Evolutionary conservation across 768 basidiomycete genomes (phyloP).

Genomic region (Lactarius pseudohatsudake): DNA sequence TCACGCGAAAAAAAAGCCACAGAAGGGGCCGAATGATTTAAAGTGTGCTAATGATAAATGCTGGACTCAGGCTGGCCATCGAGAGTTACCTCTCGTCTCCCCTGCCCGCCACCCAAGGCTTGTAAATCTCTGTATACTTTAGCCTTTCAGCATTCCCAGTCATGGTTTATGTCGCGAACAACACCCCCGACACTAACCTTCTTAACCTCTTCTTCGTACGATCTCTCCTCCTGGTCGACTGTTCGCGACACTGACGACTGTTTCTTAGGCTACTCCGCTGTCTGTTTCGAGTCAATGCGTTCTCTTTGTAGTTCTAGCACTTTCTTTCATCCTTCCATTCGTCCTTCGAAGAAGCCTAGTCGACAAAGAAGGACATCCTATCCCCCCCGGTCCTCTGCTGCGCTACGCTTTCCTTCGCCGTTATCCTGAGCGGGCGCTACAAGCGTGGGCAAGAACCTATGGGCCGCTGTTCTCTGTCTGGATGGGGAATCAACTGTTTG

Average conservation of each 20-base stretch:
- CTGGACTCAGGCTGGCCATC: neutral
- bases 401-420: slow-evolving; percentile 41
- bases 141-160: neutral
- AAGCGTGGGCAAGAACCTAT: slow-evolving; percentile 44
- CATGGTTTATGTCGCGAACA: slow-evolving; percentile 13
- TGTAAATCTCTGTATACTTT: slow-evolving; percentile 17
- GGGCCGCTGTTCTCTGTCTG: slow-evolving; percentile 47
- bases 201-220: slow-evolving; percentile 10
- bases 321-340: slow-evolving; percentile 23
- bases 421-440: slow-evolving; percentile 45
- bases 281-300: neutral
- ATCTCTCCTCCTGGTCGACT: neutral
- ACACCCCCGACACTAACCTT: slow-evolving; percentile 3
- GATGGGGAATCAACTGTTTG: slow-evolving; percentile 49
- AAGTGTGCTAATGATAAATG: neutral
- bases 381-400: slow-evolving; percentile 32
- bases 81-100: neutral
- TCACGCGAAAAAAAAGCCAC: neutral
- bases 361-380: slow-evolving; percentile 32
- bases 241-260: slow-evolving; percentile 1
- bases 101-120: neutral
- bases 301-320: slow-evolving; percentile 7
- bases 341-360: slow-evolving; percentile 28
- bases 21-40: slow-evolving; percentile 5
- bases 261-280: neutral